phyloP scores from a whole-genome alignment of 129 eudicot species.

The carrot (Daucus carota) region DH1_v3.0 NC_030388.2:1595501-1596000 shows the following conservation, averaged over 20 bases:
- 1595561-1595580: not conserved
- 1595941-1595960: too few relatives aligned
- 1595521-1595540: too few relatives aligned
- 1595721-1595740: constrained; percentile 7
- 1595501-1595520: too few relatives aligned
- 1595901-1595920: constrained; percentile 25
- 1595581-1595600: not conserved
- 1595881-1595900: constrained; percentile 28
- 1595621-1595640: not conserved
- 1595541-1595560: too few relatives aligned
- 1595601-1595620: not conserved
- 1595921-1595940: constrained; percentile 16
- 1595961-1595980: too few relatives aligned
- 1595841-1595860: constrained; percentile 21
- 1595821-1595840: constrained; percentile 23
- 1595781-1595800: constrained; percentile 7
- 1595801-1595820: constrained; percentile 16
- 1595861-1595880: constrained; percentile 24
- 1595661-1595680: not conserved
- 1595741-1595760: constrained; percentile 2
- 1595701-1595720: constrained; percentile 18
- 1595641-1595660: not conserved
- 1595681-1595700: not conserved
- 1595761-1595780: not conserved
- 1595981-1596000: constrained; percentile 33